phyloP scores from a whole-genome alignment of 768 basidiomycete species.

The Pholiota molesta region DNA sequence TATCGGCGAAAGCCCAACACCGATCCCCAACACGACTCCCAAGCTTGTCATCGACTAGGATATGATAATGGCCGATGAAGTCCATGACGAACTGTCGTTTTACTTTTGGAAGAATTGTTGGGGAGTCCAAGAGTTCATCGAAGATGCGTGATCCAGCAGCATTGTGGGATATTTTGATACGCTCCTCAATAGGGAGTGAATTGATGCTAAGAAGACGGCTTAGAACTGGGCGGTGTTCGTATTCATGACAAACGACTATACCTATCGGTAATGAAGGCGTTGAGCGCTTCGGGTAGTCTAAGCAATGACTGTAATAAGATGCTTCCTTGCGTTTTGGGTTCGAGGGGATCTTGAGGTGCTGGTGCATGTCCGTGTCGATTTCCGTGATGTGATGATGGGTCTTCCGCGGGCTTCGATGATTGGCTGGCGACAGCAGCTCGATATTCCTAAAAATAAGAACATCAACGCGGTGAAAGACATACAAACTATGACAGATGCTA shows the following conservation, averaged over 20 bases:
- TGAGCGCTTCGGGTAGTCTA: slow-evolving; percentile 65
- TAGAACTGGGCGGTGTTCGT: slow-evolving; percentile 1
- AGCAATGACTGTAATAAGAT: slow-evolving; percentile 85
- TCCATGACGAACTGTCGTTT: slow-evolving; percentile 74
- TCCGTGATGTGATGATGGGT: slow-evolving; percentile 21
- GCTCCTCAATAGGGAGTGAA: slow-evolving; percentile 58
- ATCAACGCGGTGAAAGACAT: background rate
- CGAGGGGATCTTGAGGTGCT: slow-evolving; percentile 40
- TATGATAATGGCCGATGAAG: slow-evolving; percentile 79
- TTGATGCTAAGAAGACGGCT: slow-evolving; percentile 47
- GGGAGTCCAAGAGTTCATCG: slow-evolving; percentile 74
- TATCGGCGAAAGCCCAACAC: slow-evolving; percentile 92
- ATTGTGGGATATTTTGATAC: slow-evolving; percentile 52
- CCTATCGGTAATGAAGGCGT: slow-evolving; percentile 73
- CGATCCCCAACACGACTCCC: slow-evolving; percentile 90
- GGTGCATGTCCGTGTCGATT: slow-evolving; percentile 15
- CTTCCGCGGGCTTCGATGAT: slow-evolving; percentile 12
- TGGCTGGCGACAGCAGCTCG: slow-evolving; percentile 16
- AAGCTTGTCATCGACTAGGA: slow-evolving; percentile 85
- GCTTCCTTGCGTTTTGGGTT: slow-evolving; percentile 82
- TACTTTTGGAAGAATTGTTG: slow-evolving; percentile 61
- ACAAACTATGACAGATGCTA: slow-evolving; percentile 10
- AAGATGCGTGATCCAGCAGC: slow-evolving; percentile 78
- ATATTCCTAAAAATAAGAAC: slow-evolving; percentile 29
- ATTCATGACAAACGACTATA: slow-evolving; percentile 28